Conservation (phyloP, 2,329 filamentous ascomycete species). For the Arthrobotrys iridis region DNA sequence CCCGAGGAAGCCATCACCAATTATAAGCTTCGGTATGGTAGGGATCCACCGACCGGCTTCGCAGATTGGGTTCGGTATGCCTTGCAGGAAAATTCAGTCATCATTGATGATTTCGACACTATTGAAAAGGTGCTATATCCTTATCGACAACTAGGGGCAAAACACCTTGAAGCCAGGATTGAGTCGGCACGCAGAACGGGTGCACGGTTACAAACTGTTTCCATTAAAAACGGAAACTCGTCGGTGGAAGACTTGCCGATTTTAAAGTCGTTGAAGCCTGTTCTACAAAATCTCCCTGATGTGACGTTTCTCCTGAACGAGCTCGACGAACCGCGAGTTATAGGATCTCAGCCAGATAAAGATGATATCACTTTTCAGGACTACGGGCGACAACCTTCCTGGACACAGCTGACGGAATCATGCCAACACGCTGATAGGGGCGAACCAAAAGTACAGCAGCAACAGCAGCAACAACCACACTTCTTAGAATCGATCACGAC, state of each 20-base stretch:
- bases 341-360: background rate
- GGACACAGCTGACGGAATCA: background rate
- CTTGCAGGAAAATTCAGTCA: background rate
- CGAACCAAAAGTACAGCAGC: background rate
- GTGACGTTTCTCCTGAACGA: conserved; percentile 12
- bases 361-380: conserved; percentile 6
- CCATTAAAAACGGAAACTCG: background rate
- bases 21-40: conserved; percentile 1
- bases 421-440: background rate
- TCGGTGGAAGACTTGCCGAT: background rate
- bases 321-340: conserved; percentile 21
- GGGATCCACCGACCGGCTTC: conserved; percentile 1
- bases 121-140: conserved; percentile 12
- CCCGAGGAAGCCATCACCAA: conserved; percentile 8
- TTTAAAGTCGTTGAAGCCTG: background rate
- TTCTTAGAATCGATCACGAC: background rate
- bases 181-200: background rate
- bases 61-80: conserved; percentile 10
- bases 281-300: conserved; percentile 1
- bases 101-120: conserved; percentile 18
- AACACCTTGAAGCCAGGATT: background rate
- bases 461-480: background rate
- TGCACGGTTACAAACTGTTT: background rate
- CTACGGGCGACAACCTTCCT: background rate
- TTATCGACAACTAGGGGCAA: background rate